Evolutionary conservation across 768 basidiomycete species (phyloP), one percentile per base, ranked within the genome.

Genomic region (Holtermanniella nyarrowii): DNA sequence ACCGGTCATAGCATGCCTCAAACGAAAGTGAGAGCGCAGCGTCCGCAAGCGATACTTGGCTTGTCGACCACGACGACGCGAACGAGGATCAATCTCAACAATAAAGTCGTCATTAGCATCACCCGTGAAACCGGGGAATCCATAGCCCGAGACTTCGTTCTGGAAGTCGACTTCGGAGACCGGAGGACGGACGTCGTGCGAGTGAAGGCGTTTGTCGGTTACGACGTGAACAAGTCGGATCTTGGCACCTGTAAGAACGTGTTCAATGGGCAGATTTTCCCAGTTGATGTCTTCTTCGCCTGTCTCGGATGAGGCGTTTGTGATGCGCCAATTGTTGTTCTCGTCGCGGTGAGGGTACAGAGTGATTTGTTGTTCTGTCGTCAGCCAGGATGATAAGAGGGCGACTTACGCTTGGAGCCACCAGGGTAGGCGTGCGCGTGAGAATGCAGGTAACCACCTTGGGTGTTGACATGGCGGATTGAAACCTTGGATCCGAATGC

Each of bases 81-180:
- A 76, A 42, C 82, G 83, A 40, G 77, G 75, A 21, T 84, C 82
- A 41, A 97, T 86, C 71, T 95, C 90, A 48, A 97, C 77, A 50
- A 82, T 73, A 83, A 73, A 75, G 63, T 96, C 87, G 63, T 97
- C 93, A 66, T 96, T 97, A 42, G 82, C 78, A 63, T 96, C 93
- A 13, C 93, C 37, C 14, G 7, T 65, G 53, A 47, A 72, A 61
- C 84, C 86, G 0, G 82, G 73, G 77, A 86, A 82, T 1, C 95
- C 95, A 64, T 99, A 99, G 0, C 77, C 88, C 1, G 89, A 91
- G 1, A 97, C 90, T 69, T 99, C 95, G 65, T 97, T 93, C 75
- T 99, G 95, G 76, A 96, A 99, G 62, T 99, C 95, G 43, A 96
- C 93, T 43, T 99, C 95, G 26, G 86, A 88, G 13, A 99, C 82